Conservation (phyloP, 202 grass and related monocot genomes). For the Schoenoplectus triqueter region DNA sequence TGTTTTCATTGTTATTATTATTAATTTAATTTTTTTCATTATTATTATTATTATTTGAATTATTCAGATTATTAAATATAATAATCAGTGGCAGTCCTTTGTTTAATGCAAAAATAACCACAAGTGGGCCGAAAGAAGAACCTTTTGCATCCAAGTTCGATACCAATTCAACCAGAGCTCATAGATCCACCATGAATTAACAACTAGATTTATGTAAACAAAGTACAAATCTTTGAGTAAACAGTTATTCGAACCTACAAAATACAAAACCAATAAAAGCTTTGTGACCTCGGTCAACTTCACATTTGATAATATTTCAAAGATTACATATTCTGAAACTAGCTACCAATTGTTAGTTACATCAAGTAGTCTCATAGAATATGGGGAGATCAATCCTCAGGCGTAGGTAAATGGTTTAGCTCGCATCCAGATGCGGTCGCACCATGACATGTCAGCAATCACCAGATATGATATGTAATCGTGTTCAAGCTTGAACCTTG, state of each 20-base stretch:
- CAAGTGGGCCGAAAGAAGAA: background rate
- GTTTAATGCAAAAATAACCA: constrained; percentile 17
- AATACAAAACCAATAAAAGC: constrained; percentile 26
- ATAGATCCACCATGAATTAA: constrained; percentile 31
- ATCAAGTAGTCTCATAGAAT: constrained; percentile 17
- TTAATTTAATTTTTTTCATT: too few relatives aligned
- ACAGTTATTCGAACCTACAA: constrained; percentile 29
- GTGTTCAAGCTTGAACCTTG: background rate
- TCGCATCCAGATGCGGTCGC: constrained; percentile 37
- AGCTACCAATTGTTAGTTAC: constrained; percentile 30
- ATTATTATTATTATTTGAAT: too few relatives aligned
- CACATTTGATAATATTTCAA: constrained; percentile 23
- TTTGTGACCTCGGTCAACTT: constrained; percentile 22
- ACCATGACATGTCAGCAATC: constrained; percentile 39
- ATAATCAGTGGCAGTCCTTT: background rate
- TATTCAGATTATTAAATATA: too few relatives aligned
- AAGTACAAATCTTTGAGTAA: constrained; percentile 40
- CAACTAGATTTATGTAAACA: constrained; percentile 33
- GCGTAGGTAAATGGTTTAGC: constrained; percentile 37
- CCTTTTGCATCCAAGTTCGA: background rate
- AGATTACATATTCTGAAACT: constrained; percentile 27
- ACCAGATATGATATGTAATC: background rate
- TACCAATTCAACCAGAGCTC: constrained; percentile 2
- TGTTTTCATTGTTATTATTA: too few relatives aligned
- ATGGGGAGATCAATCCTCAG: background rate